These are phyloP conservation scores for Hyaloscypha finlandica DNA, from an alignment of 495 filamentous ascomycete species.

Conservation along the genomic window DNA sequence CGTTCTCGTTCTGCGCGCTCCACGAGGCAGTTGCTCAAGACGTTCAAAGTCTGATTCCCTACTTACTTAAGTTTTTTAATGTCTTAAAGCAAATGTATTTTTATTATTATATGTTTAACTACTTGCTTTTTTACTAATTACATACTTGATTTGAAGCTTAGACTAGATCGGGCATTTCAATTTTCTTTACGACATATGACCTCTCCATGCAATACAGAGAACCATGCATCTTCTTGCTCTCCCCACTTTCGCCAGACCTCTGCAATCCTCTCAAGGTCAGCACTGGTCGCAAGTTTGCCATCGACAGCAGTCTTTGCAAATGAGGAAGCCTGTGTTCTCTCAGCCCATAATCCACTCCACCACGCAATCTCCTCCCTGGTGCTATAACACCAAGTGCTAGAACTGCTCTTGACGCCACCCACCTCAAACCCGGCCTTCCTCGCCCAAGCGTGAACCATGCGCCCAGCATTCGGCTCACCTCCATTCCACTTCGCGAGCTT, in stretches of 20 bases:
- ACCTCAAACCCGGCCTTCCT: slow-evolving; percentile 46
- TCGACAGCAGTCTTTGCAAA: slow-evolving; percentile 44
- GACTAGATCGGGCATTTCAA: slow-evolving; percentile 13
- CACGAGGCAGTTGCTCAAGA: no score
- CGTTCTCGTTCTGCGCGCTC: no score
- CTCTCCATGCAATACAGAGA: slow-evolving; percentile 53
- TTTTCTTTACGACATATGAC: slow-evolving; percentile 50
- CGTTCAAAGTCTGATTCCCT: no score
- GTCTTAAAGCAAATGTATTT: no score
- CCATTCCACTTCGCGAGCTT: slow-evolving; percentile 43
- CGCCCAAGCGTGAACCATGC: slow-evolving; percentile 52
- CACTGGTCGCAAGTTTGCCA: slow-evolving; percentile 39
- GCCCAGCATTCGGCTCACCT: slow-evolving; percentile 51
- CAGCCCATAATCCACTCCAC: slow-evolving; percentile 51
- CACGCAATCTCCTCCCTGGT: slow-evolving; percentile 44
- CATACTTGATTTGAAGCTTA: neutral
- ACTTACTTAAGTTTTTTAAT: no score
- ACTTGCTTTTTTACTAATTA: neutral
- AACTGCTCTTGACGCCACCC: slow-evolving; percentile 38
- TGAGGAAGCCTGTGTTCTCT: slow-evolving; percentile 41
- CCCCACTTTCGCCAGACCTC: slow-evolving; percentile 47
- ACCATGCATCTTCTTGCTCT: slow-evolving; percentile 51
- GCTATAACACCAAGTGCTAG: slow-evolving; percentile 48
- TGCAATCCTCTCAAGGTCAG: slow-evolving; percentile 46
- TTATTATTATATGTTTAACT: no score